phyloP scores from a whole-genome alignment of 352 stramenopile genomes.

The Paralagenidium karlingii region DNA sequence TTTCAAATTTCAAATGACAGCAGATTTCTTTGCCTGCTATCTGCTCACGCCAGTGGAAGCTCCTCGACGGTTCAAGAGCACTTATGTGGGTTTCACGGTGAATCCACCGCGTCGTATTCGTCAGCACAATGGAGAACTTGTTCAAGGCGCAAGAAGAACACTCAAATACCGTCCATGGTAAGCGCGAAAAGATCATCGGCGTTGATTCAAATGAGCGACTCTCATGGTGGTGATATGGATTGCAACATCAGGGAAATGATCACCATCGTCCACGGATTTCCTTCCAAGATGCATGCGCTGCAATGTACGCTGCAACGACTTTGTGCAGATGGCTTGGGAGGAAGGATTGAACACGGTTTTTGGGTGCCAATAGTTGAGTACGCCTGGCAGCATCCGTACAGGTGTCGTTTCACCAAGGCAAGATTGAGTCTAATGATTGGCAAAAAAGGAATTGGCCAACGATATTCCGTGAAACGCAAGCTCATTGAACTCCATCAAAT shows the following conservation, averaged over 20 bases:
- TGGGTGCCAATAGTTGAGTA: slow-evolving; percentile 36
- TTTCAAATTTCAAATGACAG: too few species aligned
- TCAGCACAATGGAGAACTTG: slow-evolving; percentile 65
- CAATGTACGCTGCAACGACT: slow-evolving; percentile 30
- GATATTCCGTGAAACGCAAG: slow-evolving; percentile 55
- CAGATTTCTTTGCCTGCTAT: slow-evolving; percentile 68
- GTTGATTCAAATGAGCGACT: not conserved
- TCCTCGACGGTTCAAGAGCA: slow-evolving; percentile 34
- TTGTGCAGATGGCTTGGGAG: not conserved
- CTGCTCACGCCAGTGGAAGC: slow-evolving; percentile 40
- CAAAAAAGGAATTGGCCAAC: slow-evolving; percentile 22
- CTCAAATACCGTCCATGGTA: slow-evolving; percentile 42
- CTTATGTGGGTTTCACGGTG: slow-evolving; percentile 64
- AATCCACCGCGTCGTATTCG: slow-evolving; percentile 37
- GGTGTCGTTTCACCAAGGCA: slow-evolving; percentile 32
- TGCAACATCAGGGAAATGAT: slow-evolving; percentile 59
- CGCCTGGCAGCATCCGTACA: slow-evolving; percentile 60
- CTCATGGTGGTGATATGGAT: not conserved
- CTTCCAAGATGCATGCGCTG: slow-evolving; percentile 58
- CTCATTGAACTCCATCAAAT: slow-evolving; percentile 55
- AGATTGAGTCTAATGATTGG: slow-evolving; percentile 17
- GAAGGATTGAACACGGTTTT: not conserved
- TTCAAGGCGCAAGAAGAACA: slow-evolving; percentile 51
- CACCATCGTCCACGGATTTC: slow-evolving; percentile 55
- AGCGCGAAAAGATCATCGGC: not conserved